phyloP scores from a whole-genome alignment of 2,329 filamentous ascomycete species.

The Hirsutella rhossiliensis region DNA sequence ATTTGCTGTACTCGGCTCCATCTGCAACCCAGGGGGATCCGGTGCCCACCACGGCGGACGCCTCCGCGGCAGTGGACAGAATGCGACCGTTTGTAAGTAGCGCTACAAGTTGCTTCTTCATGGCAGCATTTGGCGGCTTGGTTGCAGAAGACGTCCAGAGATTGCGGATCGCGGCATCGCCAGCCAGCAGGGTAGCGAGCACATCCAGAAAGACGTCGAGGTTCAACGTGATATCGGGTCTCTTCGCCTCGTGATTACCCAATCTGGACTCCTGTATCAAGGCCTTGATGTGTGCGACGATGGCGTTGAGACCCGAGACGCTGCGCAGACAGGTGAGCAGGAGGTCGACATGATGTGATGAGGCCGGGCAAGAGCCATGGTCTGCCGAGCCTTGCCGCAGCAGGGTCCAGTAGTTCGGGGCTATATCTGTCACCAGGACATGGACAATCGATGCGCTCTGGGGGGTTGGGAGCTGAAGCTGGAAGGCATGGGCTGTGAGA shows the following conservation, averaged over 20 bases:
- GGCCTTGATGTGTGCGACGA: conserved; percentile 55
- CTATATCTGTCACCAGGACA: conserved; percentile 58
- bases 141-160: conserved; percentile 25
- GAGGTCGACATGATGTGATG: conserved; percentile 26
- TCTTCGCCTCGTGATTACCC: conserved; percentile 21
- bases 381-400: conserved; percentile 33
- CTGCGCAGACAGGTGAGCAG: conserved; percentile 58
- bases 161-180: conserved; percentile 19
- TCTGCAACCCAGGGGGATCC: conserved; percentile 47
- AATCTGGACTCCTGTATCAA: conserved; percentile 40
- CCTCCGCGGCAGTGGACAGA: conserved; percentile 40
- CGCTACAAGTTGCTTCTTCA: conserved; percentile 25
- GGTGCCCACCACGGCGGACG: conserved; percentile 33
- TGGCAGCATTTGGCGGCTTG: conserved; percentile 8
- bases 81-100: conserved; percentile 37
- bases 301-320: conserved; percentile 65
- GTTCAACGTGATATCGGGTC: conserved; percentile 30
- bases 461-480: conserved; percentile 40
- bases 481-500: conserved; percentile 22
- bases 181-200: conserved; percentile 26
- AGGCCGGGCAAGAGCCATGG: conserved; percentile 2
- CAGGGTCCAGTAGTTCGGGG: conserved; percentile 71
- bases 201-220: conserved; percentile 31
- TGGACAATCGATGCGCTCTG: conserved; percentile 64
- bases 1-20: conserved; percentile 52